Percentiles rank a stretch among this genome's conserved stretches.
Conservation (phyloP, 345 rosid species). For the Kernera saxatilis region DNA sequence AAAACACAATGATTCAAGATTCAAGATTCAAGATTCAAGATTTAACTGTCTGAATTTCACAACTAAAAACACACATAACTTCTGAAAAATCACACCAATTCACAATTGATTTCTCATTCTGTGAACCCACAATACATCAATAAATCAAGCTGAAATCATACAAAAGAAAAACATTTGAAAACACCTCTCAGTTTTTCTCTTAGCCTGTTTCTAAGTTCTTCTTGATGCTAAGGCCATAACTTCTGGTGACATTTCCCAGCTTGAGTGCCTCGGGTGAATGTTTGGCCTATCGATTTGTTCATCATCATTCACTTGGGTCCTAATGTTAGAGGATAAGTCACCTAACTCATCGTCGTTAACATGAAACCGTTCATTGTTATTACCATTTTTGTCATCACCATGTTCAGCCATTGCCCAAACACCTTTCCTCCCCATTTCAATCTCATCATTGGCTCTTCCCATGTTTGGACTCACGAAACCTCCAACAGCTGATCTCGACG, state of each 20-base stretch:
- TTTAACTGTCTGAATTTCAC: constrained; percentile 1
- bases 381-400: constrained; percentile 33
- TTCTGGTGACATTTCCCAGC: constrained; percentile 74
- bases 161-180: background rate
- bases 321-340: constrained; percentile 56
- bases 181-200: background rate
- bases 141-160: constrained; percentile 1
- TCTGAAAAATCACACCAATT: constrained; percentile 1
- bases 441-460: constrained; percentile 70
- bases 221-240: constrained; percentile 80
- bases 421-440: constrained; percentile 91
- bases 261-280: constrained; percentile 53
- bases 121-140: background rate
- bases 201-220: constrained; percentile 22
- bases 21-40: too few relatives aligned
- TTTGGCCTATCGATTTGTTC: constrained; percentile 48
- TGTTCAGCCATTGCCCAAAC: constrained; percentile 79
- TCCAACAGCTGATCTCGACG: constrained; percentile 50
- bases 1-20: constrained; percentile 4
- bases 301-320: constrained; percentile 38
- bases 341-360: constrained; percentile 75
- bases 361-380: constrained; percentile 46
- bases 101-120: constrained; percentile 6
- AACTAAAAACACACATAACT: background rate
- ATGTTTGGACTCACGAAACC: constrained; percentile 93